Percentiles rank a stretch among this genome's conserved stretches.
phyloP scores from a whole-genome alignment of 495 filamentous ascomycete genomes.

The Jackrogersella minutella region DNA sequence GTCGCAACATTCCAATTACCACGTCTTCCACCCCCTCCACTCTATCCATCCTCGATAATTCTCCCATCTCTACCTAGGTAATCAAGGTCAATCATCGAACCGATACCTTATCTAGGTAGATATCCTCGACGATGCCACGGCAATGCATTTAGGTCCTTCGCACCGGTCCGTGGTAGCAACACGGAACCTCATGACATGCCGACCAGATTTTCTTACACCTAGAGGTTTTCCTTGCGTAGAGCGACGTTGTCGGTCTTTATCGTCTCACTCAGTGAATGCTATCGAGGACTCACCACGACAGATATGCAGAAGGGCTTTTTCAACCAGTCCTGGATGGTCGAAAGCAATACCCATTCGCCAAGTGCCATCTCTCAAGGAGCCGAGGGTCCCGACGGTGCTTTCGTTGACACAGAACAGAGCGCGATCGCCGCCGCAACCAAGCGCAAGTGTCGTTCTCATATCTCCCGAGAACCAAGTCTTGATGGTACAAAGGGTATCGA shows the following conservation, averaged over 20 bases:
- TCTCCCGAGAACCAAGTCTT: constrained; percentile 88
- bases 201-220: neutral
- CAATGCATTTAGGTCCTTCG: neutral
- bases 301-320: no score
- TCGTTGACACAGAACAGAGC: constrained; percentile 13
- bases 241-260: neutral
- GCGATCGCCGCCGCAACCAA: constrained; percentile 33
- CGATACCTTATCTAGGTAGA: no score
- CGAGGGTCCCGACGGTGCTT: no score
- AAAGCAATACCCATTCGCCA: neutral
- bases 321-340: neutral
- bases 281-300: no score
- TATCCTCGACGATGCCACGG: neutral
- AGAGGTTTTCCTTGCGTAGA: neutral
- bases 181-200: neutral
- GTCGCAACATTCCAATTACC: no score
- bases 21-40: no score
- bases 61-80: no score
- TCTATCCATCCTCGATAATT: no score
- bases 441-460: constrained; percentile 77
- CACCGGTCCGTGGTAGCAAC: neutral
- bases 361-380: neutral
- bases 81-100: no score
- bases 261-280: no score
- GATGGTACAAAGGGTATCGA: constrained; percentile 83